phyloP scores from a whole-genome alignment of 805 yeast genomes.

The Yarrowia hollandica region DNA sequence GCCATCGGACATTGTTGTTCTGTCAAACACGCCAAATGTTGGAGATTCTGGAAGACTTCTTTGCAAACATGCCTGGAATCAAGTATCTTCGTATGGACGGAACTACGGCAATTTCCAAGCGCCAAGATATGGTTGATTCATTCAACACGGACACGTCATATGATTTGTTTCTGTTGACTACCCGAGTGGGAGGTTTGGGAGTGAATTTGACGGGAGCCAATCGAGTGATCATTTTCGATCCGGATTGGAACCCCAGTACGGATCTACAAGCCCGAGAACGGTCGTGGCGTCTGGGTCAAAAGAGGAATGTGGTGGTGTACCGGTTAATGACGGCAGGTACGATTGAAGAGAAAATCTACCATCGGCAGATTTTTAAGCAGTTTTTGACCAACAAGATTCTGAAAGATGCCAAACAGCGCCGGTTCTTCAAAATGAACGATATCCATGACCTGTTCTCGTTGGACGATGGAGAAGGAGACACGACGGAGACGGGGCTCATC shows the following conservation, averaged over 20 bases:
- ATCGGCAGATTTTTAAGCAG: conserved; percentile 94
- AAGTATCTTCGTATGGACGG: conserved; percentile 90
- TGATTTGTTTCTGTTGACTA: conserved; percentile 76
- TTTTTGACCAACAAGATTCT: conserved; percentile 88
- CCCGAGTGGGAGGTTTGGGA: conserved; percentile 95
- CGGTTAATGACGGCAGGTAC: conserved; percentile 92
- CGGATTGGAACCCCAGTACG: conserved; percentile 98
- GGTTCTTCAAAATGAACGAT: conserved; percentile 91
- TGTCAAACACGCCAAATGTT: conserved; percentile 95
- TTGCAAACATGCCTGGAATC: conserved; percentile 45
- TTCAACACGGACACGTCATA: conserved; percentile 65
- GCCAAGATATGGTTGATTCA: conserved; percentile 78
- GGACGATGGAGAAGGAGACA: conserved; percentile 52
- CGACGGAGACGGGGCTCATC: conserved; percentile 1
- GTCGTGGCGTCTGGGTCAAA: conserved; percentile 97
- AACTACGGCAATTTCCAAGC: conserved; percentile 69
- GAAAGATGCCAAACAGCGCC: conserved; percentile 90
- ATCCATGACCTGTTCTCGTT: conserved; percentile 84
- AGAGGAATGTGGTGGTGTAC: conserved; percentile 85
- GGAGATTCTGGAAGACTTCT: conserved; percentile 73
- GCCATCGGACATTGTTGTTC: conserved; percentile 79
- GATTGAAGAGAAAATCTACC: conserved; percentile 95
- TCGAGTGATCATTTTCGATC: conserved; percentile 89
- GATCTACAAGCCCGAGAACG: conserved; percentile 96
- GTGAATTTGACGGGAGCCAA: conserved; percentile 94